Evolutionary conservation across 2,329 filamentous ascomycete genomes (phyloP).

Genomic region (Botrytis hyacinthi): DNA sequence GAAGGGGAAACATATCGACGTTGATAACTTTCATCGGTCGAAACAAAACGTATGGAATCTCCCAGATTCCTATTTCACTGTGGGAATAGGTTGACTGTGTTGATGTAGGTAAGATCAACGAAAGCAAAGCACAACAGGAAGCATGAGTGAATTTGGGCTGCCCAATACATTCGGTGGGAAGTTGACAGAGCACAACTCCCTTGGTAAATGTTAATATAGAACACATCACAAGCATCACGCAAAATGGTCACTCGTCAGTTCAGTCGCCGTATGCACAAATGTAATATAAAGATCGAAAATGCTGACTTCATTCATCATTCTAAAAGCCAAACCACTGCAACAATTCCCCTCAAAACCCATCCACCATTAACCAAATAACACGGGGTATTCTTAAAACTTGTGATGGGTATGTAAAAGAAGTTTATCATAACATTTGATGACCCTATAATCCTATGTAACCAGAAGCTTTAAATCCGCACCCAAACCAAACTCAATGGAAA

Average conservation of each 20-base stretch:
- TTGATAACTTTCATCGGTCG: neutral
- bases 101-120: neutral
- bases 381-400: neutral
- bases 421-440: slow-evolving; percentile 15
- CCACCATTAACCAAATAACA: neutral
- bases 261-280: too few species aligned
- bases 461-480: slow-evolving; percentile 14
- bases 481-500: neutral
- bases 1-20: neutral
- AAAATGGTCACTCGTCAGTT: neutral
- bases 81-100: neutral
- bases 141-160: neutral
- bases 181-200: neutral
- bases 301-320: neutral
- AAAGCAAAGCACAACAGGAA: neutral
- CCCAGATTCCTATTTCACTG: fast-evolving
- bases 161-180: neutral
- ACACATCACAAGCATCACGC: neutral
- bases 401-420: slow-evolving; percentile 9
- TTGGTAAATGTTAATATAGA: neutral
- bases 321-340: neutral
- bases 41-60: neutral
- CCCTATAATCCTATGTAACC: slow-evolving; percentile 9
- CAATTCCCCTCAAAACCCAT: neutral
- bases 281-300: neutral